Conservation (phyloP, 2,329 filamentous ascomycete species). For the Pseudogymnoascus sp. region DNA sequence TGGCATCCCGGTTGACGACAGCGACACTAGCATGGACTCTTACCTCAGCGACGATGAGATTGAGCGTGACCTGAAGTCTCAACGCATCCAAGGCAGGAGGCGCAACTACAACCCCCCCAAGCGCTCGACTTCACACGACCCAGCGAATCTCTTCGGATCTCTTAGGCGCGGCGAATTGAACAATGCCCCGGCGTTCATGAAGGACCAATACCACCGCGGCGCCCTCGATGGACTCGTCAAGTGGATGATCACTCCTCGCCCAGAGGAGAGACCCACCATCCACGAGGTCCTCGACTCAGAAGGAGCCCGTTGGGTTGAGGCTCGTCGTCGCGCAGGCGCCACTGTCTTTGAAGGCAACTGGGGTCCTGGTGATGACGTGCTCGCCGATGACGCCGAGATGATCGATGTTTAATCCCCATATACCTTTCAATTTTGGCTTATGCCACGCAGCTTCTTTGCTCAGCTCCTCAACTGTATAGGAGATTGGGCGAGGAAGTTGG, state of each 20-base stretch:
- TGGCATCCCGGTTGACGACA: slow-evolving; percentile 52
- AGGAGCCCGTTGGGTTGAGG: slow-evolving; percentile 72
- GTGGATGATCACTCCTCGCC: slow-evolving; percentile 79
- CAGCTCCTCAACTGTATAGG: slow-evolving; percentile 9
- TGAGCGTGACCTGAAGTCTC: slow-evolving; percentile 32
- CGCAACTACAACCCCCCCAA: slow-evolving; percentile 24
- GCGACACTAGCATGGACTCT: slow-evolving; percentile 25
- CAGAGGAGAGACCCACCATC: slow-evolving; percentile 63
- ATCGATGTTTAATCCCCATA: slow-evolving; percentile 27
- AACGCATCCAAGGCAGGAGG: slow-evolving; percentile 25
- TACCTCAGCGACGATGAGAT: slow-evolving; percentile 34
- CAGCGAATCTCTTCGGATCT: slow-evolving; percentile 31
- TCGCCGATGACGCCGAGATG: slow-evolving; percentile 32
- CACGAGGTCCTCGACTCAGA: slow-evolving; percentile 65
- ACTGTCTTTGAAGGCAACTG: slow-evolving; percentile 94
- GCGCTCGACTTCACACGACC: slow-evolving; percentile 28
- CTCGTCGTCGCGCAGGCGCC: slow-evolving; percentile 74
- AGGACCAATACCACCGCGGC: slow-evolving; percentile 60
- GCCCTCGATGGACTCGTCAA: slow-evolving; percentile 78
- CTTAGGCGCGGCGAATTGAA: slow-evolving; percentile 49
- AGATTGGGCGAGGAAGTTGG: slow-evolving; percentile 2
- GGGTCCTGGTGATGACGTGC: slow-evolving; percentile 61
- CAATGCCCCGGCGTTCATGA: slow-evolving; percentile 80
- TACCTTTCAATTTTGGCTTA: slow-evolving; percentile 4
- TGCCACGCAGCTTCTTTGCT: background rate